Percentiles rank a stretch among this genome's conserved stretches.
These are phyloP conservation scores for Pythium brassicae DNA, from an alignment of 352 stramenopile species.

Conservation along the genomic window DNA sequence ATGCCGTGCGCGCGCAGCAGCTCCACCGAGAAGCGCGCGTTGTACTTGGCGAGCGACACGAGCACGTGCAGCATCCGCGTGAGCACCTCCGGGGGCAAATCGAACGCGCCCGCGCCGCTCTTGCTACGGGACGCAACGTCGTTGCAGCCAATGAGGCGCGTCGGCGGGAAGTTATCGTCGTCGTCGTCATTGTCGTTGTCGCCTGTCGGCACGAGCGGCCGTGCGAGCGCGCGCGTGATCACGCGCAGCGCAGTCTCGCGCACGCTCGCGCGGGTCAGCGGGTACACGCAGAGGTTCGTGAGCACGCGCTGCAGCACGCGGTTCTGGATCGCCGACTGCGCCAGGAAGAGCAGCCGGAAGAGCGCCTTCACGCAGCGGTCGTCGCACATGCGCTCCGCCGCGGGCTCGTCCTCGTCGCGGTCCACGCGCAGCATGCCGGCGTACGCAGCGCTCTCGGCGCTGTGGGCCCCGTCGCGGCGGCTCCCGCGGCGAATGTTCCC, in stretches of 20 bases:
- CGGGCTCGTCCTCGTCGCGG: conserved; percentile 64
- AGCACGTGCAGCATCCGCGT: conserved; percentile 87
- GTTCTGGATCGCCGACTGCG: conserved; percentile 77
- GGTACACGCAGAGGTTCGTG: conserved; percentile 78
- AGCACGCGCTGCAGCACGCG: conserved; percentile 77
- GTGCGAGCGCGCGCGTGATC: conserved; percentile 45
- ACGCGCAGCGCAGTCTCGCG: conserved; percentile 60
- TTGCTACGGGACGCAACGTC: conserved; percentile 10
- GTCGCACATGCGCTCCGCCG: conserved; percentile 58
- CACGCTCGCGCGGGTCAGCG: conserved; percentile 56
- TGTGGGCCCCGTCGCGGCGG: conserved; percentile 34
- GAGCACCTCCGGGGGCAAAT: conserved; percentile 82
- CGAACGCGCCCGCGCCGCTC: neutral
- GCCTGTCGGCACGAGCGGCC: conserved; percentile 25
- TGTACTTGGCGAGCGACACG: conserved; percentile 88
- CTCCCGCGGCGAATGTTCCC: conserved; percentile 24
- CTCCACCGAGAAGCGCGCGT: conserved; percentile 86
- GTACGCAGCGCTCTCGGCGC: conserved; percentile 20
- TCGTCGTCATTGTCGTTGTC: conserved; percentile 27
- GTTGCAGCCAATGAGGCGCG: conserved; percentile 47
- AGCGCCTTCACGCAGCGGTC: conserved; percentile 62
- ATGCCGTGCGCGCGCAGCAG: conserved; percentile 74
- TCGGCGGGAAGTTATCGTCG: conserved; percentile 57
- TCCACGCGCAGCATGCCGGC: conserved; percentile 70
- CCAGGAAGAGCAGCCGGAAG: conserved; percentile 75